Percentiles rank a stretch among this genome's conserved stretches.
phyloP scores from a whole-genome alignment of 2,329 filamentous ascomycete species.

The Clonostachys solani region DNA sequence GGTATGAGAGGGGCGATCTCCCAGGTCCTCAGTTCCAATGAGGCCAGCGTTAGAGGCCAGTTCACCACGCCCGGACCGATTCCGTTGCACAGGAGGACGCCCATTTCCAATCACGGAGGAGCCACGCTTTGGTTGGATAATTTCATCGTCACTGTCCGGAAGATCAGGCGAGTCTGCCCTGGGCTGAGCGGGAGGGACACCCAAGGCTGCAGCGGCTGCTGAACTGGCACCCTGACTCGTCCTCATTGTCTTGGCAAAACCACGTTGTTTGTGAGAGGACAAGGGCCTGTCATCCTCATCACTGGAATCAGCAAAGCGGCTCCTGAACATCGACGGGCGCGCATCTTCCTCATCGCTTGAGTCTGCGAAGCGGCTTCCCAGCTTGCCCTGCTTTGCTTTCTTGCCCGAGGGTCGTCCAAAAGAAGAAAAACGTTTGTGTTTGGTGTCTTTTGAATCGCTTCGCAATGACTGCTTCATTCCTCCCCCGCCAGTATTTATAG shows the following conservation, averaged over 20 bases:
- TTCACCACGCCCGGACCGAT: conserved; percentile 34
- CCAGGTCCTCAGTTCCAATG: conserved; percentile 8
- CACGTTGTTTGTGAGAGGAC: conserved; percentile 15
- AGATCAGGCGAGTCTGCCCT: conserved; percentile 51
- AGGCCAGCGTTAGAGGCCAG: conserved; percentile 16
- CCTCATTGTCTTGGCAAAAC: conserved; percentile 27
- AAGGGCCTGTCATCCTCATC: conserved; percentile 41
- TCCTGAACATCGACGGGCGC: conserved; percentile 33
- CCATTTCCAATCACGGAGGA: not conserved
- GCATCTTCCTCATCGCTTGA: conserved; percentile 57
- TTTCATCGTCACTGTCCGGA: conserved; percentile 54
- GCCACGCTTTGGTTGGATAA: conserved; percentile 10
- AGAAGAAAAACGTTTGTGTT: conserved; percentile 26
- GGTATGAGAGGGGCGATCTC: conserved; percentile 19
- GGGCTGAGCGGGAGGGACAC: conserved; percentile 33
- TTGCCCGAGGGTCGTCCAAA: conserved; percentile 32
- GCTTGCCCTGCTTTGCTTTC: conserved; percentile 31
- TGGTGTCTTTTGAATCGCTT: conserved; percentile 25
- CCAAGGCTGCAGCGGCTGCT: conserved; percentile 30
- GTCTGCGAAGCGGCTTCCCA: conserved; percentile 52
- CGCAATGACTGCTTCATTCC: conserved; percentile 44
- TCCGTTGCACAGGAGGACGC: conserved; percentile 26
- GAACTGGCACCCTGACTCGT: conserved; percentile 17
- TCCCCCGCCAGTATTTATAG: conserved; percentile 8
- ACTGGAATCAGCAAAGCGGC: conserved; percentile 69